These are phyloP conservation scores for Chloromonas sp. DNA, from an alignment of 163 green algal genomes.

Conservation along the genomic window DNA sequence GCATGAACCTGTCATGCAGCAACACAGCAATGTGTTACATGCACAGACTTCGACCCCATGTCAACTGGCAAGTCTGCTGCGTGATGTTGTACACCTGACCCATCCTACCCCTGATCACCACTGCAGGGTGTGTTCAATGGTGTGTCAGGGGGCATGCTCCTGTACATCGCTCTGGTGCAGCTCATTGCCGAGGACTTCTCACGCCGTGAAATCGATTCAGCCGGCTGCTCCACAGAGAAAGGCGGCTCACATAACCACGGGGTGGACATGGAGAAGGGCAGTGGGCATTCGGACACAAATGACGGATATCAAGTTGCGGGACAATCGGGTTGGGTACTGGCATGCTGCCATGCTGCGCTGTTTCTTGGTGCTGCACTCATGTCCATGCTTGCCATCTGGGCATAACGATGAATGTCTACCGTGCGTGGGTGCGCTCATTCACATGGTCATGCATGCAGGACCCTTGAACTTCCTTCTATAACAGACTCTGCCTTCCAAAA, in stretches of 20 bases:
- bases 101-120: not conserved
- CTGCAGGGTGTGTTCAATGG: slow-evolving; percentile 40
- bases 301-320: not conserved
- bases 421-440: too few species aligned
- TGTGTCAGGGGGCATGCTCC: slow-evolving; percentile 44
- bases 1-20: not conserved
- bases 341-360: slow-evolving; percentile 13
- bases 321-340: not conserved
- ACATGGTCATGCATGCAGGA: too few species aligned
- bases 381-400: slow-evolving; percentile 32
- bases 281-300: not conserved
- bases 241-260: not conserved
- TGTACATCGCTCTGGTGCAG: slow-evolving; percentile 49
- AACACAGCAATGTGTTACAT: not conserved
- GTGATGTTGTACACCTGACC: not conserved
- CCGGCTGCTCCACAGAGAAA: not conserved
- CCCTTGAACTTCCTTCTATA: too few species aligned
- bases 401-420: not conserved
- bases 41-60: not conserved
- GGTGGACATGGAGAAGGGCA: slow-evolving; percentile 5
- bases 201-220: slow-evolving; percentile 3
- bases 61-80: not conserved
- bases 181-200: slow-evolving; percentile 35
- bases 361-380: slow-evolving; percentile 19
- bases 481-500: too few species aligned